Conservation (phyloP, 2,329 filamentous ascomycete genomes). For the Trichoderma semiorbis region DNA sequence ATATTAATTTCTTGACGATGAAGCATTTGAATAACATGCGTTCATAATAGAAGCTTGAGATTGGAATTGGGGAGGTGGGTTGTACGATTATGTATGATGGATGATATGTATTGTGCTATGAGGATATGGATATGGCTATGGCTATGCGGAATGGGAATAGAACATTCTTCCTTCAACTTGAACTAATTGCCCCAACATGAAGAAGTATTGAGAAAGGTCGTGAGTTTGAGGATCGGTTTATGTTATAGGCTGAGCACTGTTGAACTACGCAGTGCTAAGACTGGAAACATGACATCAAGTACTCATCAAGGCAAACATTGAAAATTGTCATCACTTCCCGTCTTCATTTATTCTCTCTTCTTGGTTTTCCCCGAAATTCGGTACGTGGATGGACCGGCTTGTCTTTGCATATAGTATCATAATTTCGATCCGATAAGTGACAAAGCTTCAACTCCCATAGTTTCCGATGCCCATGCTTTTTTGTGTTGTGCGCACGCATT, state of each 20-base stretch:
- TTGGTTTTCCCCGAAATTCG: background rate
- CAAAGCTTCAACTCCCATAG: constrained; percentile 33
- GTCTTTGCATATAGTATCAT: constrained; percentile 27
- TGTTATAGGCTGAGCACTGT: background rate
- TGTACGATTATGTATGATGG: background rate
- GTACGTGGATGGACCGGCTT: constrained; percentile 15
- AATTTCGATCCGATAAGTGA: constrained; percentile 36
- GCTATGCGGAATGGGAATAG: background rate
- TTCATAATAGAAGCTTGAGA: constrained; percentile 17
- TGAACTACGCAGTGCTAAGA: background rate
- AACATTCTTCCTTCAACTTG: background rate
- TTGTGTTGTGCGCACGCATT: constrained; percentile 25
- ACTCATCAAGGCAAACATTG: background rate
- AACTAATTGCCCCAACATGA: background rate
- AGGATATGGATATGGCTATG: background rate
- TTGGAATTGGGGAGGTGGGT: background rate
- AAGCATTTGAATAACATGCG: constrained; percentile 71
- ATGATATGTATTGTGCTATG: background rate
- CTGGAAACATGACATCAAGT: background rate
- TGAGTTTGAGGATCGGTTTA: background rate
- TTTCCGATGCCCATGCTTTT: constrained; percentile 37
- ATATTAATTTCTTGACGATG: constrained; percentile 80
- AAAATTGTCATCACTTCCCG: background rate
- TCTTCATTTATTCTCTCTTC: constrained; percentile 1
- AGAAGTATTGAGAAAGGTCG: background rate